Conservation (phyloP, 257 asterid species). For the Solanum chmielewskii region DNA sequence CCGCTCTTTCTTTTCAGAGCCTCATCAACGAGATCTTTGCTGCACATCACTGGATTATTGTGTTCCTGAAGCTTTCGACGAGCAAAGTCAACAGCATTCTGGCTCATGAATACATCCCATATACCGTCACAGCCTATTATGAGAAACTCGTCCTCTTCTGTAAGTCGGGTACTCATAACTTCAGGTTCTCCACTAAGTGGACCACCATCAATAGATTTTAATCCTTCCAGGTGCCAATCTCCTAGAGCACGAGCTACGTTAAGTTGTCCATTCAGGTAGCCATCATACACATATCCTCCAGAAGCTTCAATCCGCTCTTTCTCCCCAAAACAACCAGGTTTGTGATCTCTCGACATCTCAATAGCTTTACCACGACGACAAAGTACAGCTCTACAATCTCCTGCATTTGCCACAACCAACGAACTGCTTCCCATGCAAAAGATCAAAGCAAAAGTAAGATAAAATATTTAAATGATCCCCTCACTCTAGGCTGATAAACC, state of each 20-base stretch:
- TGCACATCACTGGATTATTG: constrained; percentile 67
- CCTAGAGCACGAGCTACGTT: constrained; percentile 94
- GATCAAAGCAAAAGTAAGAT: background rate
- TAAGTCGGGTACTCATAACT: constrained; percentile 54
- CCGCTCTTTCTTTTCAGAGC: constrained; percentile 84
- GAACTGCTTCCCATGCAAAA: constrained; percentile 36
- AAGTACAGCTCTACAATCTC: constrained; percentile 95
- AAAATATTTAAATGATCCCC: background rate
- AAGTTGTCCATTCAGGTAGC: constrained; percentile 88
- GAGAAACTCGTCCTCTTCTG: constrained; percentile 85
- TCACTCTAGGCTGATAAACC: background rate
- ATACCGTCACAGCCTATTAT: constrained; percentile 89
- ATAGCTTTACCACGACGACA: constrained; percentile 89
- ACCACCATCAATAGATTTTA: constrained; percentile 58
- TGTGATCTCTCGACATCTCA: constrained; percentile 97
- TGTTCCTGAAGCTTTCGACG: constrained; percentile 86
- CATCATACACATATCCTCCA: constrained; percentile 81
- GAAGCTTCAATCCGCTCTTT: constrained; percentile 77
- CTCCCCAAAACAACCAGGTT: constrained; percentile 54
- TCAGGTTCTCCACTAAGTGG: constrained; percentile 99
- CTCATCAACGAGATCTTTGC: constrained; percentile 80
- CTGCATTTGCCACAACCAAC: constrained; percentile 91
- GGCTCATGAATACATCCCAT: constrained; percentile 95
- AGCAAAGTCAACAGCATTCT: constrained; percentile 94
- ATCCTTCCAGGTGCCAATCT: constrained; percentile 92